These are phyloP conservation scores for Fraxinus sp. DNA, from an alignment of 305 asterid species.

Conservation along the genomic window DNA sequence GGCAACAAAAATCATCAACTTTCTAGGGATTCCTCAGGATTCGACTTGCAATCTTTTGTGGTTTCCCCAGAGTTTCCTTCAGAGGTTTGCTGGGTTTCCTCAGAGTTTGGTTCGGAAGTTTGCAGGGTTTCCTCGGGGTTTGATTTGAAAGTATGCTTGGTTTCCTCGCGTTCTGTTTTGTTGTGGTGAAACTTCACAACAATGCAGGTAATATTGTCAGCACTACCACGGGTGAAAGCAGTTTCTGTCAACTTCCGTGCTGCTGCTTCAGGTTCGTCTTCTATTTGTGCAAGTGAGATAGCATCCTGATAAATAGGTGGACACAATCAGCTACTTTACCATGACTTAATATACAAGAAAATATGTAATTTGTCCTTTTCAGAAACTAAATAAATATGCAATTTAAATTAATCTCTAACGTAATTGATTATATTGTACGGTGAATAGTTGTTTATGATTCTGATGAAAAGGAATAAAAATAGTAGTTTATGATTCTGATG, in stretches of 20 bases:
- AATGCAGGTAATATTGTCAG: constrained; percentile 94
- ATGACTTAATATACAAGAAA: neutral
- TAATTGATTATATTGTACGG: neutral
- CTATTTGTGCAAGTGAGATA: constrained; percentile 65
- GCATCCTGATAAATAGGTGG: constrained; percentile 64
- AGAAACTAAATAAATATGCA: neutral
- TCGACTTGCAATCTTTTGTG: constrained; percentile 16
- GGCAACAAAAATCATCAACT: constrained; percentile 27
- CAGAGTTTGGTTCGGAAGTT: constrained; percentile 14
- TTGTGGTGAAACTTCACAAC: constrained; percentile 78
- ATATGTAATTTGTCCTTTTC: neutral
- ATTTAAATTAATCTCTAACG: neutral
- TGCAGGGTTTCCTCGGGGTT: neutral
- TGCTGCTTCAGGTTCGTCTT: constrained; percentile 80
- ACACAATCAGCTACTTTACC: neutral
- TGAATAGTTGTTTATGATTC: neutral
- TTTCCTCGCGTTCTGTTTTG: constrained; percentile 24
- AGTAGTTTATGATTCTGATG: constrained; percentile 10
- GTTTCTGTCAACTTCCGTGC: constrained; percentile 91
- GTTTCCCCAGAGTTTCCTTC: neutral
- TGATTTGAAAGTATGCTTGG: constrained; percentile 1
- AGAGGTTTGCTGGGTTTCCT: constrained; percentile 23
- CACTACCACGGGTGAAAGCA: constrained; percentile 92
- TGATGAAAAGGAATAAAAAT: neutral
- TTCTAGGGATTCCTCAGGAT: constrained; percentile 27